Percentiles rank a stretch among this genome's conserved stretches.
These are phyloP conservation scores for Paxillus rubicundulus DNA, from an alignment of 768 basidiomycete genomes.

Conservation along the genomic window DNA sequence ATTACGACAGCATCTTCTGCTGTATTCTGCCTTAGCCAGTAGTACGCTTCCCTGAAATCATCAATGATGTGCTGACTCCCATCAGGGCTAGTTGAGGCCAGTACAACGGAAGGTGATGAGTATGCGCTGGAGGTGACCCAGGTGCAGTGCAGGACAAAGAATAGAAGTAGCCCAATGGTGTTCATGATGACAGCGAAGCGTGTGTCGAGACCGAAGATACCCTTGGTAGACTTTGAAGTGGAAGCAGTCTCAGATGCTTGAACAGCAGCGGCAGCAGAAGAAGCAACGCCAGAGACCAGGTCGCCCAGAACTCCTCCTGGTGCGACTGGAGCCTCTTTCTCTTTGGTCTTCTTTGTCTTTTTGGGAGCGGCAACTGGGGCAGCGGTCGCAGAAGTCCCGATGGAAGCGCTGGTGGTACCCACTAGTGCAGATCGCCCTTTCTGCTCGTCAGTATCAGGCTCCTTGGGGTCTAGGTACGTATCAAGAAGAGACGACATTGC, in stretches of 20 bases:
- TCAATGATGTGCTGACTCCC: conserved; percentile 95
- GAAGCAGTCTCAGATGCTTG: conserved; percentile 4
- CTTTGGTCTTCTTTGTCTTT: conserved; percentile 58
- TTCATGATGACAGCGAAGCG: conserved; percentile 75
- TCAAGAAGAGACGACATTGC: conserved; percentile 86
- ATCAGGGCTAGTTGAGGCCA: conserved; percentile 75
- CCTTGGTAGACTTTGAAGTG: conserved; percentile 36
- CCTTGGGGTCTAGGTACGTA: conserved; percentile 81
- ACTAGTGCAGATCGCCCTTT: conserved; percentile 8
- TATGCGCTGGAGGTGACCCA: conserved; percentile 95
- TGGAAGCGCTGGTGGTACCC: conserved; percentile 4
- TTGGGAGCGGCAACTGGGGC: conserved; percentile 32
- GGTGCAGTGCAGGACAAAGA: conserved; percentile 96
- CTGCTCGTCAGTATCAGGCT: conserved; percentile 46
- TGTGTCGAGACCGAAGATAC: conserved; percentile 84
- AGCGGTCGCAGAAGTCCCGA: conserved; percentile 23
- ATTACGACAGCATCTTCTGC: conserved; percentile 88
- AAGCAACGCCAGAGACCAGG: conserved; percentile 39
- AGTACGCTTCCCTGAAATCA: conserved; percentile 99
- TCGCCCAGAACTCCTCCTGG: conserved; percentile 39
- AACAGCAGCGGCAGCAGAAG: conserved; percentile 31
- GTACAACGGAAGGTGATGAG: conserved; percentile 95
- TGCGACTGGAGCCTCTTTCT: conserved; percentile 44
- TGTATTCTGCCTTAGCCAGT: conserved; percentile 97
- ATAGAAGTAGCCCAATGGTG: conserved; percentile 70